Evolutionary conservation across 495 filamentous ascomycete genomes (phyloP), one percentile per base, ranked within the genome.

Genomic region (Podospora anserina): DNA sequence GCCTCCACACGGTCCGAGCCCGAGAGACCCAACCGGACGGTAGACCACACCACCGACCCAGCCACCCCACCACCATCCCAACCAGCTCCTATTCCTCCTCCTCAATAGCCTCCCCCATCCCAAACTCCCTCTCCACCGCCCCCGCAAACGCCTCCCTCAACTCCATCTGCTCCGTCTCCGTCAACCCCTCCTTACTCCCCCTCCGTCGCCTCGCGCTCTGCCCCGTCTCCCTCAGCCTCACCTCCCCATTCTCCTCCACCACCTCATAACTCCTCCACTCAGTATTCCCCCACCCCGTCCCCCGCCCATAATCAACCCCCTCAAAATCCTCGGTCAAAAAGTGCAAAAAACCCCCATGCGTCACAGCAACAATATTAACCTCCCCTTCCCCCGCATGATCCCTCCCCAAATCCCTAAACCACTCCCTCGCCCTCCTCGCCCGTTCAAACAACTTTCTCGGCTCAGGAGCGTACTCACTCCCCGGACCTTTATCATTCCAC

Each of bases 291-390:
- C 94, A 97, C 19, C 91, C 92, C 0, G 93, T 96, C 32, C 92
- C 89, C 66, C 79, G 76, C 65, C 84, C 83, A 32, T 81, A 73
- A 57, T 82, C 83, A 70, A 84, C 80, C 15, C 88, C 91, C 59
- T 87, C 82, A 88, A 90, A 97, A 70, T 97, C 93, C 69, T 93
- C 85, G 4, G 92, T 96, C 63, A 98, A 82, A 70, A 91, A 96
- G 75, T 84, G 82, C 66, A 83, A 68, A 60, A 84, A 80, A 59
- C 80, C 82, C 0, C 82, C 82, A 53, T 84, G 82, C 19, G 81
- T 82, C 5, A 83, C 80, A 26, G 91, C 82, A 2, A 90, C 88
- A 44, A 97, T 87, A 30, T 89, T 82, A 16, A 81, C 80, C 19
- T 82, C 80, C 70, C 5, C 76, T 81, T 81, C 76, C 82, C 82